Base-by-base conservation (phyloP, 108 stramenopile species). In the Pseudonitzschia multiseries region DNA sequence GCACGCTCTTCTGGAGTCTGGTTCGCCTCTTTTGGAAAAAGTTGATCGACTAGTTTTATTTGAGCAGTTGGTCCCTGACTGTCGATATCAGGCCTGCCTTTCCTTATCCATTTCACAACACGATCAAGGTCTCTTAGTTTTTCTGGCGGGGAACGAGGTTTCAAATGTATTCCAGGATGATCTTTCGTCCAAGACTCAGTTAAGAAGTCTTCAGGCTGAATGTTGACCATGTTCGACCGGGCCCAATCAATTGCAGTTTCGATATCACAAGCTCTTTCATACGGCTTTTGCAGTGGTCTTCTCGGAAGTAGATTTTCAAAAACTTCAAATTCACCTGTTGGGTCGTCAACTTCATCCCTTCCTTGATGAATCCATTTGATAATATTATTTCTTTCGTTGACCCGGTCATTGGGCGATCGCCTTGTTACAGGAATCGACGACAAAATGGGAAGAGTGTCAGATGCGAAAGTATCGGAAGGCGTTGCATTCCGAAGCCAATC, bases 191-290 rank as follows among this genome's bases (percentile, higher is more conserved):
- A 8, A 24, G n/a, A 8, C 24, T 14, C 8, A 54, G 8, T 54
- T 24, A 14, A 54, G 24, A 54, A 24, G 8, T 54, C 14, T 24
- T 54, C 53, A 15, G 53, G 53, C 9, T 8, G 24, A 54, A 54
- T 8, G 53, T 54, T 54, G 14, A n/a, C n/a, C n/a, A 26, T 59
- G 57, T 59, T 59, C 15, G 6, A 5, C 0, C 78, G 74, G 0
- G 71, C 71, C 82, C 82, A 83, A 28, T 68, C 57, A n/a, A 83
- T 26, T 22, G 74, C 82, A 31, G 44, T 66, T 13, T 73, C 78
- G 50, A 79, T 72, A 13, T 74, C 65, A 12, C 63, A 10, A 43
- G 74, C 74, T 31, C 74, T 68, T 13, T 76, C 68, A 52, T 78
- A 68, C 8, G 72, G 59, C 22, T 32, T 70, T 22, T 66, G 61